Conservation (phyloP, 495 filamentous ascomycete genomes). For the Xylaria flabelliformis region DNA sequence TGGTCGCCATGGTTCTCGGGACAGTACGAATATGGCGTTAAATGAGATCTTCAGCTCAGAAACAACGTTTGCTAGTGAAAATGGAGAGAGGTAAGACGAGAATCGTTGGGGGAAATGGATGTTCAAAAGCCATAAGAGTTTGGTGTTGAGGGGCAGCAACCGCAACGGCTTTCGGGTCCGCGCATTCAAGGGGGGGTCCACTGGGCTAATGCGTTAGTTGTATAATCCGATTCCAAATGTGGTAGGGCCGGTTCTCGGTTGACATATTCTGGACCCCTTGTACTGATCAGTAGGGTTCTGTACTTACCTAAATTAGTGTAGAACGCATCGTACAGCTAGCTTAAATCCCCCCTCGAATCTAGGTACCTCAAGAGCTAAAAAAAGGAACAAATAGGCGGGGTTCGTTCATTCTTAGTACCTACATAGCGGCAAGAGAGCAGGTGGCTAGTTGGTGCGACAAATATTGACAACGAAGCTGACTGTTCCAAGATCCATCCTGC, state of each 20-base stretch:
- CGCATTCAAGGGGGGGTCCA: constrained; percentile 2
- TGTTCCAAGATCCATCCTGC: constrained; percentile 15
- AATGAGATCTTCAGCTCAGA: neutral
- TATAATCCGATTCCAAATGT: constrained; percentile 20
- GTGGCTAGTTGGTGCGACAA: neutral
- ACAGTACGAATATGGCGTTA: neutral
- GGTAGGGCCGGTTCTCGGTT: constrained; percentile 23
- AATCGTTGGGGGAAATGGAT: constrained; percentile 22
- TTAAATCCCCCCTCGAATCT: neutral
- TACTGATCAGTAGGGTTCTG: too few species aligned
- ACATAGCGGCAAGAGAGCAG: neutral
- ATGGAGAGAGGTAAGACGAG: neutral
- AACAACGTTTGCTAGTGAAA: constrained; percentile 7
- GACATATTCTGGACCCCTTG: neutral
- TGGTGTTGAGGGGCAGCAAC: constrained; percentile 22
- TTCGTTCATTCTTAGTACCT: neutral
- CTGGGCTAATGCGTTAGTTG: constrained; percentile 10
- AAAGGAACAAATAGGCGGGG: constrained; percentile 1
- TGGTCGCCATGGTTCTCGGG: constrained; percentile 60
- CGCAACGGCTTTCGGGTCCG: neutral
- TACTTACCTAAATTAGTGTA: too few species aligned
- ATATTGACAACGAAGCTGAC: constrained; percentile 21
- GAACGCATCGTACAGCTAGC: neutral
- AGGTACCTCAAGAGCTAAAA: constrained; percentile 5
- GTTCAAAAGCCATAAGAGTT: constrained; percentile 27